Evolutionary conservation across 2,329 filamentous ascomycete species (phyloP), one percentile per base, ranked within the genome.

Genomic region (Clarireedia homoeocarpa): DNA sequence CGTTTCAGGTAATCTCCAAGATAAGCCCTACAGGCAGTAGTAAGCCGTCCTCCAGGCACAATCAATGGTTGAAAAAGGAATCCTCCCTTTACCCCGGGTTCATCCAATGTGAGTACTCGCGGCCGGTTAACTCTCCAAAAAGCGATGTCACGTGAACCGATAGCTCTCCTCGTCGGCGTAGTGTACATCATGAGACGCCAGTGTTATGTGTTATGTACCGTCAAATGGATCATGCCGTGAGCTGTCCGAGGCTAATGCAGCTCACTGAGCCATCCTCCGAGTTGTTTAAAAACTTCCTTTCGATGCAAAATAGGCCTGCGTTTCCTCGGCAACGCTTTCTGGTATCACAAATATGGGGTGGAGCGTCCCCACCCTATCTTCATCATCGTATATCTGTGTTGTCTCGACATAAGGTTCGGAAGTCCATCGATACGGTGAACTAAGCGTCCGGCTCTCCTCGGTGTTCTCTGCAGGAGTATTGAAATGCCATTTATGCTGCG

Each of bases 301-400:
- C 14, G 61, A 60, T 24, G 61, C 56, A 52, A 67, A 71, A 59
- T 70, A 65, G 30, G 55, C 57, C 55, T 62, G 62, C 47, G 61
- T 65, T 49, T 61, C 55, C 56, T 70, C 67, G 34, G 66, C 66
- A 45, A 61, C 57, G 24, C 81, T 77, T 71, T 87, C 83, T 4
- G 91, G 88, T 62, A 96, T 85, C 60, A 89, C 86, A 72, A 89
- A 96, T 26, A 96, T 80, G 2, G 92, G 92, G 71, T 96, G 90
- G 40, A 89, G 79, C 15, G 86, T 75, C 51, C 74, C 75, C 51
- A 96, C 77, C 42, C 82, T 75, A 73, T 95, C 89, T 57, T 77
- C 73, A 64, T 86, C 80, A 58, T 89, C 84, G 72, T 88, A 89
- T 50, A 88, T 77, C 63, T 83, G 82, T 59, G 75, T 75, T 48